A percentile compares a stretch with the other conserved stretches of the same genome.
Conservation (phyloP, 2,329 filamentous ascomycete species). For the Aspergillus neoniger region DNA sequence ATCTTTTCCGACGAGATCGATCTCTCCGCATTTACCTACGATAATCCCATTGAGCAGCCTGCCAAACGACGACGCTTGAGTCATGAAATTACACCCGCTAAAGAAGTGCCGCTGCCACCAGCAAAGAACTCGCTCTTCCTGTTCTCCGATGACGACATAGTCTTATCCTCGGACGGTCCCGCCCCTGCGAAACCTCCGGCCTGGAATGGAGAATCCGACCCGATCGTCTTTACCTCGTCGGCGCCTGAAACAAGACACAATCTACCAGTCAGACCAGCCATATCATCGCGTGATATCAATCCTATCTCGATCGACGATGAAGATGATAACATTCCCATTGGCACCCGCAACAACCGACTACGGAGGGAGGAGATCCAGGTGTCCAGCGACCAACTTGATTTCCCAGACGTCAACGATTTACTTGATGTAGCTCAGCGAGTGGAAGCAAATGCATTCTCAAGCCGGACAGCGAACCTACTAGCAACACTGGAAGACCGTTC, state of each 20-base stretch:
- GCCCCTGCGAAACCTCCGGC: conserved; percentile 10
- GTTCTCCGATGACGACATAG: conserved; percentile 35
- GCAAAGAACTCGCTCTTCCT: conserved; percentile 22
- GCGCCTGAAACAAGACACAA: conserved; percentile 28
- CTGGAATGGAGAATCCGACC: conserved; percentile 38
- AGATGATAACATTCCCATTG: neutral
- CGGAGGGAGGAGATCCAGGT: conserved; percentile 34
- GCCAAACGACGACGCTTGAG: conserved; percentile 36
- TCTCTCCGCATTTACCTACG: conserved; percentile 28
- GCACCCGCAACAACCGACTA: neutral
- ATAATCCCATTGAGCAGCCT: conserved; percentile 30
- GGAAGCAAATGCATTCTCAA: conserved; percentile 36
- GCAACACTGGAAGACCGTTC: conserved; percentile 31
- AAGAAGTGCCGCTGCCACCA: neutral
- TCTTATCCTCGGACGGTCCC: conserved; percentile 17
- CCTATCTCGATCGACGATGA: conserved; percentile 38
- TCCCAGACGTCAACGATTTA: conserved; percentile 30
- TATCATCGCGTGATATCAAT: conserved; percentile 9
- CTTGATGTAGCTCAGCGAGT: conserved; percentile 17
- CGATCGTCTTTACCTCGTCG: conserved; percentile 48
- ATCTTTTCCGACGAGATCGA: conserved; percentile 34
- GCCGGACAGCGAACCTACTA: conserved; percentile 44
- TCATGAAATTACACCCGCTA: conserved; percentile 19
- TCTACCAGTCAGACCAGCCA: conserved; percentile 2
- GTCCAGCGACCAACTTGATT: conserved; percentile 34